Evolutionary conservation across 1,284 basidiomycete genomes (phyloP), one percentile per base, ranked within the genome.

Genomic region (Wolfiporia cocos): DNA sequence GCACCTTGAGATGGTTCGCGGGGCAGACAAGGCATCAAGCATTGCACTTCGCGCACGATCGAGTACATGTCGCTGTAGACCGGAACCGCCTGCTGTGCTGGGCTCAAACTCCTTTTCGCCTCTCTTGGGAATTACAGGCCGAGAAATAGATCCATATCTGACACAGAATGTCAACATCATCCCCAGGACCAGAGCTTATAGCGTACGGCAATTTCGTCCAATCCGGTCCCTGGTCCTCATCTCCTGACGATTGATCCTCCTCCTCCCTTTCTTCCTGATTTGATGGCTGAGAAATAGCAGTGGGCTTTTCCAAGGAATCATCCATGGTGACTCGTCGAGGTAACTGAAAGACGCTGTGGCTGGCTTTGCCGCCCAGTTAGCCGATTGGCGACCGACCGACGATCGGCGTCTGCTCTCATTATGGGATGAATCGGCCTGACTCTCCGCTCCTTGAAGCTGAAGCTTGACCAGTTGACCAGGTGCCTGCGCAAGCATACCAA

Each of bases 101-200:
- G 95, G 95, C 62, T 98, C 94, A 53, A 94, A 98, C 54, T 96
- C 92, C 61, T 97, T 96, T 62, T 96, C 93, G 3, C 93, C 93
- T 21, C 93, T 77, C 62, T 90, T 93, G 9, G 93, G 93, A 41
- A 96, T 94, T 5, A 75, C 62, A 1, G 74, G 74, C 12, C 67
- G 66, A 4, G 61, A 53, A 15, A 42, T 42, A 5, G 50, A 46
- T 1, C 51, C 49, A 22, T 43, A 50, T 3, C 48, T 46, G 45
- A 26, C 4, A 19, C 29, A 37, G 41, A 21, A 12, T 37, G 17
- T 28, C 21, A 34, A 29, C 6, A 35, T 39, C 34, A 42, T 66
- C 62, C 24, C 17, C 12, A 43, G 11, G 34, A 22, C n/a, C 21
- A 22, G 14, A 7, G 21, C 18, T 23, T 28, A 14, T 21, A 26